Percentiles rank a stretch among this genome's conserved stretches.
These are phyloP conservation scores for Solanum hybrid DNA, from an alignment of 305 asterid genomes.

Conservation along the genomic window DNA sequence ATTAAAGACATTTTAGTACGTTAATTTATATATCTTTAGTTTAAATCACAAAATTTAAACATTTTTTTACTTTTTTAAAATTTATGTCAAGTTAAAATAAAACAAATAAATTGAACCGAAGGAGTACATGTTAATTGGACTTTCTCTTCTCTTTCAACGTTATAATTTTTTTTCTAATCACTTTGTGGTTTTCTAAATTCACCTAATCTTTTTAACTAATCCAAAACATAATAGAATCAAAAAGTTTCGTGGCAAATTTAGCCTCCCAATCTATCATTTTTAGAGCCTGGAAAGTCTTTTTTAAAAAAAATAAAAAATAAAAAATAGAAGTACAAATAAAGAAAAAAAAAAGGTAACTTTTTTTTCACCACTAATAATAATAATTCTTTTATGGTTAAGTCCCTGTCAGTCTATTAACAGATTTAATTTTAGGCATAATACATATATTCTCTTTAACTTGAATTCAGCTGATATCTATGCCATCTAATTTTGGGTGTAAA, in stretches of 20 bases:
- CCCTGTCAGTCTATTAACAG: background rate
- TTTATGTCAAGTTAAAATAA: too few species aligned
- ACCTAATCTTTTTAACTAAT: background rate
- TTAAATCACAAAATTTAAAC: too few species aligned
- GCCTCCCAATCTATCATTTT: background rate
- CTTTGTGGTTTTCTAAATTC: background rate
- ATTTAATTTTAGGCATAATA: background rate
- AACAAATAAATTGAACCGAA: too few species aligned
- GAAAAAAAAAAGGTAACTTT: background rate
- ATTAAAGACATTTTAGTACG: too few species aligned
- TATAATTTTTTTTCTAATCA: background rate
- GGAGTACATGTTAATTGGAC: background rate
- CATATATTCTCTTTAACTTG: background rate
- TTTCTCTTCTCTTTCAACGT: background rate
- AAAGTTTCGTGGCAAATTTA: background rate
- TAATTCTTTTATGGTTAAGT: background rate
- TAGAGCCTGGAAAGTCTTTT: background rate
- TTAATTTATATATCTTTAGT: too few species aligned
- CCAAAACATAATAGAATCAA: background rate
- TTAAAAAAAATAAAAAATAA: background rate
- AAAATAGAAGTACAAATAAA: background rate
- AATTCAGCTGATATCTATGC: fast-evolving
- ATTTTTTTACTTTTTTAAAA: fast-evolving
- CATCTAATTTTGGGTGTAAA: fast-evolving
- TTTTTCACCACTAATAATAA: background rate